A percentile compares a stretch with the other conserved stretches of the same genome.
phyloP scores from a whole-genome alignment of 2,329 filamentous ascomycete species.

The Elsinoe arachidis region DNA sequence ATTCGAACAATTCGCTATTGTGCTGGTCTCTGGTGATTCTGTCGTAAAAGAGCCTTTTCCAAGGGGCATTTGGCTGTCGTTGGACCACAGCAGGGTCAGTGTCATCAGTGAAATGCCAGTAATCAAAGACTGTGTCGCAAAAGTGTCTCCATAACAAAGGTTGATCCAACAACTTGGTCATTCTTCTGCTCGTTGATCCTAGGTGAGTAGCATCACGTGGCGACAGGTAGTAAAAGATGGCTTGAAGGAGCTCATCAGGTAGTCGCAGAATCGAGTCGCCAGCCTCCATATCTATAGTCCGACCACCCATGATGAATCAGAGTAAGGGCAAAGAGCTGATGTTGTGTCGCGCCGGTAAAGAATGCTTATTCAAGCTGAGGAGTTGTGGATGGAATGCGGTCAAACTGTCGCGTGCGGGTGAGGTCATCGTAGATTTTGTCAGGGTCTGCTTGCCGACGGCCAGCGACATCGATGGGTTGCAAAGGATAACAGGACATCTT shows the following conservation, averaged over 20 bases:
- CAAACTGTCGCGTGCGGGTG: slow-evolving; percentile 1
- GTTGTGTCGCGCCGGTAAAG: not conserved
- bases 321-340: too few species aligned
- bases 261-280: slow-evolving; percentile 30
- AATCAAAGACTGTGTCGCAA: slow-evolving; percentile 59
- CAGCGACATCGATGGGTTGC: not conserved
- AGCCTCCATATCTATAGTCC: not conserved
- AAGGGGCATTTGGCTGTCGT: slow-evolving; percentile 36
- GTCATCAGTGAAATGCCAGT: slow-evolving; percentile 64
- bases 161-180: slow-evolving; percentile 59
- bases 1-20: slow-evolving; percentile 45
- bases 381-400: not conserved
- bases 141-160: slow-evolving; percentile 72
- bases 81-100: slow-evolving; percentile 46
- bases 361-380: not conserved
- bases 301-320: not conserved
- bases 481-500: too few species aligned
- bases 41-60: slow-evolving; percentile 51
- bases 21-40: slow-evolving; percentile 28
- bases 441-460: not conserved
- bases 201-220: slow-evolving; percentile 41
- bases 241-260: slow-evolving; percentile 78
- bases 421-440: not conserved
- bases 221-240: slow-evolving; percentile 59
- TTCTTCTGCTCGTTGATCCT: slow-evolving; percentile 53